These are phyloP conservation scores for Phytopythium montanum DNA, from an alignment of 352 stramenopile genomes.

Conservation along the genomic window DNA sequence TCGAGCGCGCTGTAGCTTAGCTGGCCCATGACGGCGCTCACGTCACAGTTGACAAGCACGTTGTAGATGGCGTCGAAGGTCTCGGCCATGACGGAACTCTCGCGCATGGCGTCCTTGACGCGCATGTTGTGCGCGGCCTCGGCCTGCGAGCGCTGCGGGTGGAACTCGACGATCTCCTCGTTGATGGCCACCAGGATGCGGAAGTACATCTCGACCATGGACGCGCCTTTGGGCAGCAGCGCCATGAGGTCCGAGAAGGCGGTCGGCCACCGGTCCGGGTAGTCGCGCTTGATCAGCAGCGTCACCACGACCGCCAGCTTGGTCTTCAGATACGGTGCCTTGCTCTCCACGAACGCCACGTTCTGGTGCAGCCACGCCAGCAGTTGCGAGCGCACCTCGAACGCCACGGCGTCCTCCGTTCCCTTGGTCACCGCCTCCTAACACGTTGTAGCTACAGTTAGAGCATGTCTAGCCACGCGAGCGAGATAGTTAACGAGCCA, in stretches of 20 bases:
- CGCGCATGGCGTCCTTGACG: conserved; percentile 88
- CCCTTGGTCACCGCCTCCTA: conserved; percentile 46
- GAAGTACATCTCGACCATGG: conserved; percentile 90
- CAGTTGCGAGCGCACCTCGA: conserved; percentile 51
- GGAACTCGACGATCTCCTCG: conserved; percentile 90
- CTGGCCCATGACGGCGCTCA: conserved; percentile 60
- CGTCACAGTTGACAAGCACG: conserved; percentile 68
- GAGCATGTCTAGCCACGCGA: too few species aligned
- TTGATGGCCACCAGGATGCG: conserved; percentile 87
- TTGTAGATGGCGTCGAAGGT: conserved; percentile 84
- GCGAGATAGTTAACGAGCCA: too few species aligned
- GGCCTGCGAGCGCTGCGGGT: conserved; percentile 51
- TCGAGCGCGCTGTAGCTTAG: conserved; percentile 70
- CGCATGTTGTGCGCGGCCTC: conserved; percentile 75
- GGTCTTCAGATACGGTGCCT: conserved; percentile 80
- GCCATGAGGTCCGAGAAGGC: conserved; percentile 85
- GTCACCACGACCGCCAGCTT: conserved; percentile 82
- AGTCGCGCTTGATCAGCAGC: conserved; percentile 88
- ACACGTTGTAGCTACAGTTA: too few species aligned
- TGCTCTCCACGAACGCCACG: conserved; percentile 51
- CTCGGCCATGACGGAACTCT: conserved; percentile 66
- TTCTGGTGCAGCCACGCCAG: conserved; percentile 63
- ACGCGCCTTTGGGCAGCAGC: conserved; percentile 61
- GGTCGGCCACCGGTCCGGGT: conserved; percentile 77
- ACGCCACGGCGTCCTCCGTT: conserved; percentile 35